Evolutionary conservation across 2,329 filamentous ascomycete genomes (phyloP), one percentile per base, ranked within the genome.

Genomic region (Pseudocercospora pini-densiflorae): DNA sequence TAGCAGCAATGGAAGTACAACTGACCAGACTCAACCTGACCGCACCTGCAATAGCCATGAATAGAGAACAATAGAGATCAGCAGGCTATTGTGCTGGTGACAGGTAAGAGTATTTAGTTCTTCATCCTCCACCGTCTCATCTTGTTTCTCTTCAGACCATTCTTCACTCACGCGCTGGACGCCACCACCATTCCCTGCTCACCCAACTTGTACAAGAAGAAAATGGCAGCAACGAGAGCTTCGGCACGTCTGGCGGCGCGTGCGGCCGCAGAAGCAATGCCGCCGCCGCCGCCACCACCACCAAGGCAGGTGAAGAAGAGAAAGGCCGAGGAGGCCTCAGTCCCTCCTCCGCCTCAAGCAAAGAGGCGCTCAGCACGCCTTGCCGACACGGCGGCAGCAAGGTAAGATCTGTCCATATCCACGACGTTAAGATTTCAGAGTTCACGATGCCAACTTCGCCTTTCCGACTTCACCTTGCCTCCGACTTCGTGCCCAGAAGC

Each of bases 291-390:
- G 51, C 21, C 51, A 54, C 21, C 51, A 16, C 16, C 51, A 31
- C 27, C 24, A 55, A 24, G 16, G 21, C 51, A 55, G 24, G 51
- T 55, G 27, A 55, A 55, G 51, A 55, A 55, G 27, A 27, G 51
- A 55, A 55, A 55, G 51, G 51, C 27, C 51, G 51, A 55, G 51
- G 51, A 55, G 51, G 27, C 51, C 51, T 55, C 51, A 55, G 9
- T 51, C 27, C 51, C 51, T 55, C 51, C 51, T 55, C 47, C 51
- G n/a, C 51, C 51, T 27, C 51, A 24, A 33, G 23, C 51, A 10
- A 55, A 55, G 51, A 24, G 51, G 23, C 21, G 23, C 24, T 55
- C 51, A 43, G 40, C 40, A n/a, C 40, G 40, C 40, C 16, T 43
- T 3, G 40, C 40, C 40, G 40, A 43, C 40, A 43, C 40, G 40